Conservation (phyloP, 495 filamentous ascomycete genomes). For the Gamarada debralockiae region DNA sequence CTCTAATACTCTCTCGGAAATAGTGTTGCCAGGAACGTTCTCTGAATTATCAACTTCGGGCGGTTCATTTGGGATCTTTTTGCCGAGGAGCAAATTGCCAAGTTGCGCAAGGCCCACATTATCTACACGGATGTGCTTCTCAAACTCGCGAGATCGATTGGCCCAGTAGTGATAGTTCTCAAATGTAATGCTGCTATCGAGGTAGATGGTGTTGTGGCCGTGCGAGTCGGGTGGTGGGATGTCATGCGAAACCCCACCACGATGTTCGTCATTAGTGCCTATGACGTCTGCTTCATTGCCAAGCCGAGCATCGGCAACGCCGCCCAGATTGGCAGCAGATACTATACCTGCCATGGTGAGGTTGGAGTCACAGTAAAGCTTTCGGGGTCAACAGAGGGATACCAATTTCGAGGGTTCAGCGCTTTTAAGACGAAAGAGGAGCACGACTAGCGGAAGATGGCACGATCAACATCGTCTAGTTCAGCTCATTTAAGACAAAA, state of each 20-base stretch:
- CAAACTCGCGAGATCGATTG: slow-evolving; percentile 5
- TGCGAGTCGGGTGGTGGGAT: background rate
- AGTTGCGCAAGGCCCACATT: slow-evolving; percentile 1
- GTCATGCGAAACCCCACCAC: background rate
- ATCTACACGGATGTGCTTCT: slow-evolving; percentile 2
- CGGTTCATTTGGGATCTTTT: background rate
- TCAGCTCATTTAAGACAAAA: too few relatives aligned
- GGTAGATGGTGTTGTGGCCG: slow-evolving; percentile 7
- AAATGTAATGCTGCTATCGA: slow-evolving; percentile 5
- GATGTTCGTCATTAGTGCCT: slow-evolving; percentile 1
- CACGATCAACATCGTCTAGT: too few relatives aligned
- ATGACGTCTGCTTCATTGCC: slow-evolving; percentile 3
- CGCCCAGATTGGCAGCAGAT: slow-evolving; percentile 5
- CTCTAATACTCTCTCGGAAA: background rate
- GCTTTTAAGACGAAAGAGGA: too few relatives aligned
- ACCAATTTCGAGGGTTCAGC: too few relatives aligned
- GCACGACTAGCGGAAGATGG: too few relatives aligned
- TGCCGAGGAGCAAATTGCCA: background rate
- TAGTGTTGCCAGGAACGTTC: background rate
- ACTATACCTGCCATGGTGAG: background rate
- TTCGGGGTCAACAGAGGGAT: too few relatives aligned
- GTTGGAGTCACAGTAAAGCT: too few relatives aligned
- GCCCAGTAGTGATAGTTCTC: slow-evolving; percentile 9
- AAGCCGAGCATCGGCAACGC: background rate
- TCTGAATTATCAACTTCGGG: background rate